Percentiles rank a stretch among this genome's conserved stretches.
Conservation (phyloP, 192 early-diverging fungal genomes). For the Coemansia sp. region DNA sequence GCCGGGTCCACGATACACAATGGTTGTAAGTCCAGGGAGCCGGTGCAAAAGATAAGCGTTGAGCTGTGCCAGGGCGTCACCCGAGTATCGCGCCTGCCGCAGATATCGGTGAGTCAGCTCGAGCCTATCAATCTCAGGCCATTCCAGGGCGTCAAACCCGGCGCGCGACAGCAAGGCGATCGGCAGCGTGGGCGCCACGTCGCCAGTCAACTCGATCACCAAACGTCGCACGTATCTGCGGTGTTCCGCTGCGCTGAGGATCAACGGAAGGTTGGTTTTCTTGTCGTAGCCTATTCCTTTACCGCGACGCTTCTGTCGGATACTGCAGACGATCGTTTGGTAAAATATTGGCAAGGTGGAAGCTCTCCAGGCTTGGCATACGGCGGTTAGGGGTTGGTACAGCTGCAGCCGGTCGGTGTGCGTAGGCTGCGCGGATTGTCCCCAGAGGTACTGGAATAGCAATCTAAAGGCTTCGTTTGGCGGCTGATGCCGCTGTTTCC, state of each 20-base stretch:
- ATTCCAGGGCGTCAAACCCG: slow-evolving; percentile 17
- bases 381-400: slow-evolving; percentile 35
- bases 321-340: slow-evolving; percentile 24
- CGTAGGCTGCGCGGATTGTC: slow-evolving; percentile 4
- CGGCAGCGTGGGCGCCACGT: slow-evolving; percentile 19
- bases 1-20: slow-evolving; percentile 24
- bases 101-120: slow-evolving; percentile 28
- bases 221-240: slow-evolving; percentile 23
- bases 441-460: slow-evolving; percentile 17
- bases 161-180: slow-evolving; percentile 14
- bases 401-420: slow-evolving; percentile 9
- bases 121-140: slow-evolving; percentile 20
- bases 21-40: slow-evolving; percentile 26
- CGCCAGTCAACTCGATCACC: slow-evolving; percentile 25
- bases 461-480: slow-evolving; percentile 2
- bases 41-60: slow-evolving; percentile 34
- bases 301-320: slow-evolving; percentile 9
- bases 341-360: slow-evolving; percentile 35
- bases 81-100: slow-evolving; percentile 3
- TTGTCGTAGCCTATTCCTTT: not conserved
- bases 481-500: too few species aligned
- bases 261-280: slow-evolving; percentile 22
- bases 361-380: slow-evolving; percentile 28
- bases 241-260: slow-evolving; percentile 18
- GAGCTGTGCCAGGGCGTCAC: slow-evolving; percentile 27